Base-by-base conservation (phyloP, 352 stramenopile genomes). In the Globisporangium spinosum region DNA sequence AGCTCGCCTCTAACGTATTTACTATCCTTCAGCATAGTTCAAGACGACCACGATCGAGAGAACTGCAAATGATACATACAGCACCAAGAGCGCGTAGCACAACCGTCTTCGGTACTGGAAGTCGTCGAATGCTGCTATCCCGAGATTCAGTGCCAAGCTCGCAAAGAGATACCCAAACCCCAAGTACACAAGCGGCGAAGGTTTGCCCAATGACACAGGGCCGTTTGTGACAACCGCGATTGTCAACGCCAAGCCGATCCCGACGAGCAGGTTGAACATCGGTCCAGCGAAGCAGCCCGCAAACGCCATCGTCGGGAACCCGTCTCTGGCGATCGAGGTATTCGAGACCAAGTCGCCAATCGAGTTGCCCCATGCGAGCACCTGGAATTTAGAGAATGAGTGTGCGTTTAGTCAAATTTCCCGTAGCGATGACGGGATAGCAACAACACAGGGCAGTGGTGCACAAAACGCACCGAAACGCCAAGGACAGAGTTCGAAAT, bases 221-320 rank as follows among this genome's bases (percentile, higher is more conserved):
- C 86, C 86, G 32, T 75, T 77, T 0, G 70, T 80, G 29, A 81
- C 17, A 23, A 89, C 89, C 4, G 80, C 79, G 55, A 93, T 81
- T 12, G 82, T 90, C 20, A 93, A 68, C 0, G 87, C 85, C 17
- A 90, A 47, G 3, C 86, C 86, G 35, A 93, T 80, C 23, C 86
- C 86, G 6, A 93, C 67, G 12, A 94, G 75, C 34, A 94, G 65
- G 40, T 93, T 92, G 70, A 93, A 93, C 78, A 93, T 90, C 20
- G 87, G 87, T 0, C 87, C 85, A 23, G 84, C 87, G 55, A 94
- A 94, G 71, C 87, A 94, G 23, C 87, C 85, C 20, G 84, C 84
- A 43, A 94, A 93, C 8, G 87, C 85, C 87, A 94, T 94, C 4
- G 82, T 90, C 1, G 87, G 87, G 59, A 93, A 93, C 6, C 87